Conservation (phyloP, 2,329 filamentous ascomycete genomes). For the Microsporum audouinii region DNA sequence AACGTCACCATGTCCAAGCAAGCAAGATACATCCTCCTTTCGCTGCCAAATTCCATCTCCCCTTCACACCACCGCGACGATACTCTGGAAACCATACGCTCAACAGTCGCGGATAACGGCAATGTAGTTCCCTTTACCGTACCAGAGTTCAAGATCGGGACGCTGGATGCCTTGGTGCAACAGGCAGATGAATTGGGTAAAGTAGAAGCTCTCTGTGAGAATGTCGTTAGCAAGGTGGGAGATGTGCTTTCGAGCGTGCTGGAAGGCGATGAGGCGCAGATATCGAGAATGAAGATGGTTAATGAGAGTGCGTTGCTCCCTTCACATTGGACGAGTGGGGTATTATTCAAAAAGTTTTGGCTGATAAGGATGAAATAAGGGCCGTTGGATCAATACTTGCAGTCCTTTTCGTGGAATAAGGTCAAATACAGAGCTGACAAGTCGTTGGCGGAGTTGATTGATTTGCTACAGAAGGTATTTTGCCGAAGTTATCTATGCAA, state of each 20-base stretch:
- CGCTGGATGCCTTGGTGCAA: conserved; percentile 84
- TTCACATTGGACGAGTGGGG: conserved; percentile 6
- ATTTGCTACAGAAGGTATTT: conserved; percentile 70
- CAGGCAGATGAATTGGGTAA: conserved; percentile 92
- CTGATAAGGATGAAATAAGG: conserved; percentile 42
- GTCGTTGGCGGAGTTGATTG: conserved; percentile 73
- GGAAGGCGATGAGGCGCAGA: conserved; percentile 71
- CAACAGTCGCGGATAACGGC: conserved; percentile 62
- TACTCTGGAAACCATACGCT: conserved; percentile 62
- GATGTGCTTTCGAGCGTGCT: conserved; percentile 75
- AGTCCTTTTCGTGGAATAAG: conserved; percentile 90
- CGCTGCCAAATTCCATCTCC: conserved; percentile 76
- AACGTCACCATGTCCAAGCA: conserved; percentile 31
- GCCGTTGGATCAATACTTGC: conserved; percentile 87
- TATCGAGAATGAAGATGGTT: conserved; percentile 78
- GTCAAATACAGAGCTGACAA: conserved; percentile 94
- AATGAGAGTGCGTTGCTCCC: conserved; percentile 62
- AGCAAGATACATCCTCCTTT: conserved; percentile 71
- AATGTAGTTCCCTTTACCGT: conserved; percentile 66
- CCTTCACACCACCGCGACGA: conserved; percentile 70
- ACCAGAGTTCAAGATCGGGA: conserved; percentile 95
- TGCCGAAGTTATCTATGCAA: not conserved
- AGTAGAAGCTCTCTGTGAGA: conserved; percentile 67
- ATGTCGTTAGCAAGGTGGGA: conserved; percentile 74
- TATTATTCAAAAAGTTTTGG: conserved; percentile 6